Evolutionary conservation across 805 yeast species (phyloP).

Genomic region (Ogataea zsoltii): DNA sequence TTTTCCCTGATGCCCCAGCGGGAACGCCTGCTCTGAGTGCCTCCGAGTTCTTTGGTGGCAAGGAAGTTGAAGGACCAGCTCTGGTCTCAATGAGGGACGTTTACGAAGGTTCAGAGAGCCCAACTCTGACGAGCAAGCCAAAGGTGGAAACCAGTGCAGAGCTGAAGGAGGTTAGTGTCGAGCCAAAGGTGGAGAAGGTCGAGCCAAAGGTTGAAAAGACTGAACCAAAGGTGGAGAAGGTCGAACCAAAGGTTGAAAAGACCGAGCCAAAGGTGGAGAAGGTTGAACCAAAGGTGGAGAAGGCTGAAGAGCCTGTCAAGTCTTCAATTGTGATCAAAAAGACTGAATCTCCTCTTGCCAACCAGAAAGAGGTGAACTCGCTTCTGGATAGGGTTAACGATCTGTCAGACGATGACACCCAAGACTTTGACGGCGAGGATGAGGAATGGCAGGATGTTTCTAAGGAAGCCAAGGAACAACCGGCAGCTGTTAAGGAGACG

Average conservation of each 20-base stretch:
- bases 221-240: not conserved
- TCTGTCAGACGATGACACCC: slow-evolving; percentile 42
- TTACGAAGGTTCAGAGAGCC: slow-evolving; percentile 72
- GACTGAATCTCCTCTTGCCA: slow-evolving; percentile 45
- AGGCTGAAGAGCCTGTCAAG: slow-evolving; percentile 2
- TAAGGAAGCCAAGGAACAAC: slow-evolving; percentile 6
- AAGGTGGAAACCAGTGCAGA: slow-evolving; percentile 18
- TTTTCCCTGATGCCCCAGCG: slow-evolving; percentile 90
- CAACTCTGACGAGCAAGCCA: slow-evolving; percentile 41
- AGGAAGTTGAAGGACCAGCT: slow-evolving; percentile 79
- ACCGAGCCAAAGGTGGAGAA: not conserved
- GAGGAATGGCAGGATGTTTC: slow-evolving; percentile 31
- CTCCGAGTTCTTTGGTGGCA: slow-evolving; percentile 77
- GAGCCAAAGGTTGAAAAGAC: too few relatives aligned
- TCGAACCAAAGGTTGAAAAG: slow-evolving; percentile 1
- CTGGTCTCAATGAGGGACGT: slow-evolving; percentile 72
- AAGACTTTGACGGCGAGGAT: slow-evolving; percentile 30
- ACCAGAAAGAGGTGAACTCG: slow-evolving; percentile 46
- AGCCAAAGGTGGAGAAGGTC: not conserved
- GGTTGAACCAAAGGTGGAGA: slow-evolving; percentile 1
- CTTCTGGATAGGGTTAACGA: slow-evolving; percentile 47
- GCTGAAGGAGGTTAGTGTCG: not conserved
- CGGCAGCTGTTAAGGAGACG: slow-evolving; percentile 6
- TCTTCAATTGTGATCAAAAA: slow-evolving; percentile 2
- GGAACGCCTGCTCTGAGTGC: slow-evolving; percentile 75